Base-by-base conservation (phyloP, 495 filamentous ascomycete genomes). In the Aspergillus affinis region DNA sequence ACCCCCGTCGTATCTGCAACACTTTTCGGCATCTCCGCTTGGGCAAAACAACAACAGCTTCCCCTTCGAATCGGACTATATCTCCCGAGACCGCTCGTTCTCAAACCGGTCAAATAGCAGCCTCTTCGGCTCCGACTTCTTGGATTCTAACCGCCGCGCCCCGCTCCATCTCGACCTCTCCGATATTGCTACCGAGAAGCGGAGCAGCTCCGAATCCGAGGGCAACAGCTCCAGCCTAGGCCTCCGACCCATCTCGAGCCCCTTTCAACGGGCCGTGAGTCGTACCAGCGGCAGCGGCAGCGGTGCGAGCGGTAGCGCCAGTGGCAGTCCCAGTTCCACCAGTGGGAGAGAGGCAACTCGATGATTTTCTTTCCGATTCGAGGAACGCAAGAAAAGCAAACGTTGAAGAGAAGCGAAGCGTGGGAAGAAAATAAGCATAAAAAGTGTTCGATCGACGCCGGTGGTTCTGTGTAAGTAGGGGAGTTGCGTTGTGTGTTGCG, bases 61-160 rank as follows among this genome's bases (percentile, higher is more conserved):
- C 0, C 74, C 74, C 59, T 75, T 78, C 53, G 75, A 63, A 26
- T 61, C 71, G 26, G 73, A 78, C 32, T 68, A 71, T 52, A 62
- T 63, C 47, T 61, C 67, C 51, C 77, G 78, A 15, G 73, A 78
- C 60, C 77, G 78, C 36, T 81, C 78, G 5, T 76, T 78, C 55
- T 81, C 78, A 27, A 81, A 81, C 50, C 78, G 76, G 49, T 81
- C 78, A 9, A 64, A 63, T 46, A 78, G 76, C 65, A 77, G 77
- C 58, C 69, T 73, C 48, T 79, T 72, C 45, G 75, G 70, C 20
- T 68, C 70, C 18, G 78, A 81, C n/a, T 71, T 75, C 32, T 51
- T 75, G 48, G 77, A 79, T 27, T 23, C 67, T 9, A 69, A 62
- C 44, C 75, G 72, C 18, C 62, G 75, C 20, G 60, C 71, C 17